Base-by-base conservation (phyloP, 352 stramenopile genomes). In the Globisporangium radiosum region DNA sequence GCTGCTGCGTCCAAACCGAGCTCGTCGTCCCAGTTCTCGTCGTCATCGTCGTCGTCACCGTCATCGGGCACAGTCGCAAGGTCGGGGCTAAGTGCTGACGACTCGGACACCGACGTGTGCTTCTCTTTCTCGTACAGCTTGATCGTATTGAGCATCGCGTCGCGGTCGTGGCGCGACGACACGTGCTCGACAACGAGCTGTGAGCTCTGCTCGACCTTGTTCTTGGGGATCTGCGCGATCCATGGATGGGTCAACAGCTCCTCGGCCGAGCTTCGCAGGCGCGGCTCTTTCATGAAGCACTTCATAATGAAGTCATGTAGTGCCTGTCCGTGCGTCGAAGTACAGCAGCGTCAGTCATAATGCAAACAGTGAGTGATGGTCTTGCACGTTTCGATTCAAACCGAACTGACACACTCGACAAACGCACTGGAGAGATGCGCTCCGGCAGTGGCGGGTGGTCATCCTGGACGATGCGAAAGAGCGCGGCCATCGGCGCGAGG, bases 391-490 rank as follows among this genome's bases (percentile, higher is more conserved):
- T 19, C 17, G 17, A 19, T 19, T 0, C 17, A 19, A 19, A 19
- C 17, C 17, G 17, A 19, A 48, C 13, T 64, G 5, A 43, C 1
- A n/a, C 9, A 11, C 17, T 39, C 33, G 17, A 49, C 4, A 7
- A 60, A 40, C 15, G 47, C 72, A 90, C 81, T 10, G 85, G 84
- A 7, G 89, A 97, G 48, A 96, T 91, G 39, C 88, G 82, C 49
- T 95, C 85, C 0, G 90, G 90, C 25, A 98, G 66, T 9, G 90
- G 90, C 17, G 92, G 92, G 40, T 96, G 87, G 58, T 97, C 90
- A 67, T 98, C 92, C 68, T 97, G 87, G 1, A 97, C 92, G 55
- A 98, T 98, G 1, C 90, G 88, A 48, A 97, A 98, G 10, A 98
- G 70, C 19, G 92, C 92, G 37, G 82, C 81, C 84, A 95, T 94